Conservation (phyloP, 495 filamentous ascomycete genomes). For the Chaetomium tenue region DNA sequence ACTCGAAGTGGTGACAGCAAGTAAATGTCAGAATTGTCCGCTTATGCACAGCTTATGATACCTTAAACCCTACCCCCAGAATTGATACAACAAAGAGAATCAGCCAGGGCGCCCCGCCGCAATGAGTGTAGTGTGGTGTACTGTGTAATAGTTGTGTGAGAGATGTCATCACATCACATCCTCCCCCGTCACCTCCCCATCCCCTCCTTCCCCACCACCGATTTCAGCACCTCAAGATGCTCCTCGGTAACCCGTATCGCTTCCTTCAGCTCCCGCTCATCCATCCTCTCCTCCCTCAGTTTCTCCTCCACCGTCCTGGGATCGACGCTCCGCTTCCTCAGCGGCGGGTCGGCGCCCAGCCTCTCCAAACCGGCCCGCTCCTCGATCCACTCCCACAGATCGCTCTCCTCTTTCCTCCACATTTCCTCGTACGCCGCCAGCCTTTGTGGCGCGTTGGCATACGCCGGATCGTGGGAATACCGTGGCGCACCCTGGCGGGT, state of each 20-base stretch:
- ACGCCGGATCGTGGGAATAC: constrained; percentile 38
- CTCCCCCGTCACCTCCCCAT: constrained; percentile 5
- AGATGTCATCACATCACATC: background rate
- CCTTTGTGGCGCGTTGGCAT: constrained; percentile 59
- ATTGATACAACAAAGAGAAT: constrained; percentile 7
- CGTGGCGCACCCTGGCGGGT: constrained; percentile 36
- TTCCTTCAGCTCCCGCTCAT: constrained; percentile 75
- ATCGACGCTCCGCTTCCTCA: constrained; percentile 44
- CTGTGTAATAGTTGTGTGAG: background rate
- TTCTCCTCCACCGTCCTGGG: constrained; percentile 52
- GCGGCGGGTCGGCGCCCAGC: constrained; percentile 45
- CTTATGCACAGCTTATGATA: constrained; percentile 12
- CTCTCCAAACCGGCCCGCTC: constrained; percentile 76
- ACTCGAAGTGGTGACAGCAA: background rate
- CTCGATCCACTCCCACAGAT: constrained; percentile 95
- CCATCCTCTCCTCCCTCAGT: constrained; percentile 69
- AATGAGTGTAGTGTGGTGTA: background rate
- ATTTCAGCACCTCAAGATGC: constrained; percentile 70
- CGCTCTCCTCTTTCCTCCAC: constrained; percentile 85
- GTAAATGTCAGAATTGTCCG: background rate
- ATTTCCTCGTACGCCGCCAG: constrained; percentile 88
- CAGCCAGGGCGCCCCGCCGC: background rate
- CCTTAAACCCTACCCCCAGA: background rate
- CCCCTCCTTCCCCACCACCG: constrained; percentile 58
- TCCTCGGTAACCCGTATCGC: constrained; percentile 85